phyloP scores from a whole-genome alignment of 441 rosid species.

The Breynia disticha region DNA sequence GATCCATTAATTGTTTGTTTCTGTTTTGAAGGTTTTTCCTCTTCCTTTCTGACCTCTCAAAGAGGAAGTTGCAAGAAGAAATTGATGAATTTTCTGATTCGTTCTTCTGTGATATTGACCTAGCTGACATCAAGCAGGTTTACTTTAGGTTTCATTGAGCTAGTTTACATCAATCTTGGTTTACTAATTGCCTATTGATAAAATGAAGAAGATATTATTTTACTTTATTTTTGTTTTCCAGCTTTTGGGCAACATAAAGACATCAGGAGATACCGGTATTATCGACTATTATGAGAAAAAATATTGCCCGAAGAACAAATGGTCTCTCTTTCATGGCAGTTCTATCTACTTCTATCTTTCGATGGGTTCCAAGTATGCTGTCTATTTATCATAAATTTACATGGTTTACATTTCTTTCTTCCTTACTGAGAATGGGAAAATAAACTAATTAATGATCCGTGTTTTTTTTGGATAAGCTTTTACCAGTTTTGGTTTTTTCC shows the following conservation, averaged over 20 bases:
- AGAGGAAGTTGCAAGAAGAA: slow-evolving; percentile 66
- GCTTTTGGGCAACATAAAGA: slow-evolving; percentile 63
- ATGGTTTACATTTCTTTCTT: too few species aligned
- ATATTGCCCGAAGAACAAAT: slow-evolving; percentile 58
- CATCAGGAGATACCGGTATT: slow-evolving; percentile 35
- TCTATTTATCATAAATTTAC: slow-evolving; percentile 10
- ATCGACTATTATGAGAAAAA: slow-evolving; percentile 54
- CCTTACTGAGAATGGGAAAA: too few species aligned
- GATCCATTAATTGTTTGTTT: background rate
- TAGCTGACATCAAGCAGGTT: slow-evolving; percentile 75
- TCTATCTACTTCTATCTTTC: slow-evolving; percentile 42
- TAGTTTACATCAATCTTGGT: background rate
- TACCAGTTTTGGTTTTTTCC: too few species aligned
- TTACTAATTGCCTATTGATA: background rate
- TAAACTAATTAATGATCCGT: too few species aligned
- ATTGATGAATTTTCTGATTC: slow-evolving; percentile 85
- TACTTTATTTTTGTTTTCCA: slow-evolving; percentile 22
- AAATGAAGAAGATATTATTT: background rate
- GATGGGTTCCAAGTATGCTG: slow-evolving; percentile 38
- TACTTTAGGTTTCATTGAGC: background rate
- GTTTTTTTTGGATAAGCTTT: too few species aligned
- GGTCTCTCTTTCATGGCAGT: slow-evolving; percentile 68
- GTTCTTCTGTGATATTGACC: slow-evolving; percentile 72
- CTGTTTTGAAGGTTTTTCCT: slow-evolving; percentile 65
- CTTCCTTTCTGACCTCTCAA: slow-evolving; percentile 63